phyloP scores from a whole-genome alignment of 1,284 basidiomycete species.

The Apiotrichum akiyoshidainum region DNA sequence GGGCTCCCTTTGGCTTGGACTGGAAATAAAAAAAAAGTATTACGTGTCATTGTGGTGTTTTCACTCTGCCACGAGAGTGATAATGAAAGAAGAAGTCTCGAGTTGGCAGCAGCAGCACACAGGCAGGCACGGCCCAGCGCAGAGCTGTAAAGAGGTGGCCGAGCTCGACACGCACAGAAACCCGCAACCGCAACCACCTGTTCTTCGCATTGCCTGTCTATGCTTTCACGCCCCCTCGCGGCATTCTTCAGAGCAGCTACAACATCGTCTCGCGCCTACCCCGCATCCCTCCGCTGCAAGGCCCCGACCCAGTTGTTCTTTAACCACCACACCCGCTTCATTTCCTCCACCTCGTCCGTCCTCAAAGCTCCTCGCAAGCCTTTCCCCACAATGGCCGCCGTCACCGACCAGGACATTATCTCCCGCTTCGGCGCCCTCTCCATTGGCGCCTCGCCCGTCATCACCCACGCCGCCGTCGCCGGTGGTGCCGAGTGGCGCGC shows the following conservation, averaged over 20 bases:
- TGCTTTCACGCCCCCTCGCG: constrained; percentile 22
- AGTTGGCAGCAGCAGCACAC: no score
- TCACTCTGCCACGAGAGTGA: no score
- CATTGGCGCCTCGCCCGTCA: constrained; percentile 39
- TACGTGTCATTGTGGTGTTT: no score
- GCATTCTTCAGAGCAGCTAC: constrained; percentile 19
- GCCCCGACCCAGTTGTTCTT: not conserved
- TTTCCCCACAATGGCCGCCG: constrained; percentile 60
- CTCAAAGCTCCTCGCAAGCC: constrained; percentile 12
- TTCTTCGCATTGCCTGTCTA: no score
- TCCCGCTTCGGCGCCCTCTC: constrained; percentile 40
- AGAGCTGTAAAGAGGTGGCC: no score
- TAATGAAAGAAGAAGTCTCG: no score
- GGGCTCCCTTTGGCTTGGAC: no score
- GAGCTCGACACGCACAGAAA: no score
- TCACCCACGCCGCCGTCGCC: constrained; percentile 45
- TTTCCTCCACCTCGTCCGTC: constrained; percentile 1
- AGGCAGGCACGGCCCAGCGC: no score
- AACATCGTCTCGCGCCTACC: not conserved
- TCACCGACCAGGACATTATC: constrained; percentile 68
- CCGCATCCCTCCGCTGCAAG: not conserved
- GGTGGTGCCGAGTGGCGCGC: constrained; percentile 47
- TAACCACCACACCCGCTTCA: constrained; percentile 6
- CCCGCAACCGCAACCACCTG: no score
- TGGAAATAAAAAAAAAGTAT: no score